Base-by-base conservation (phyloP, 1,284 basidiomycete species). In the Mycena citricolor region DNA sequence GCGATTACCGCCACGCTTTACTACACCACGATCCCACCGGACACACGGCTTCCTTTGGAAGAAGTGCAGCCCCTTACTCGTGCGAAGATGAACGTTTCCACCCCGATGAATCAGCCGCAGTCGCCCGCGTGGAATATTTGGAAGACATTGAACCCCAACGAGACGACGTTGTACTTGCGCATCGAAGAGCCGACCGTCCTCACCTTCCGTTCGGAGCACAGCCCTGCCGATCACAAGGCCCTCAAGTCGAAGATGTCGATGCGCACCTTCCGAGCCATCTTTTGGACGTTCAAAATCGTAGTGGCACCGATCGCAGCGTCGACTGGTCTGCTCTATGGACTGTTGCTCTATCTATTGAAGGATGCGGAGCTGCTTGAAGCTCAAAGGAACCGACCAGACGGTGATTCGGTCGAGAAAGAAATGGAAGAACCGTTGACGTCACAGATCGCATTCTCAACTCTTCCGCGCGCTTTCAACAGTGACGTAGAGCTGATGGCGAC, bases 331-430 rank as follows among this genome's bases (percentile, higher is more conserved):
- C 73, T 98, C 3, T 97, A 90, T 62, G 73, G 78, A 7, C 66
- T 98, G 16, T 69, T 97, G 11, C 74, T 91, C n/a, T 94, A 94
- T 61, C 74, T 99, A 1, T 71, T 97, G 47, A 95, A 95, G 67
- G 87, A 97, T 54, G 82, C 92, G 1, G 93, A 98, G 49, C 76
- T 94, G 2, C 76, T 97, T 12, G 93, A 94, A 57, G 86, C 87
- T 4, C 92, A 94, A 58, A 74, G 84, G 32, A 76, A 86, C 61
- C 69, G 76, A 35, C 66, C 71, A 11, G 76, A 78, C 39, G 60
- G 66, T 3, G 70, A 71, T 38, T 50, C 58, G 2, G 5, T 42
- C 53, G 5, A 48, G 51, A 10, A 61, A 58, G 60, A 68, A 32
- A 61, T 68, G 45, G 56, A 56, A 40, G 66, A 57, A 50, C 57